Conservation (phyloP, 805 yeast species). For the Ogataea trehaloabstinens region DNA sequence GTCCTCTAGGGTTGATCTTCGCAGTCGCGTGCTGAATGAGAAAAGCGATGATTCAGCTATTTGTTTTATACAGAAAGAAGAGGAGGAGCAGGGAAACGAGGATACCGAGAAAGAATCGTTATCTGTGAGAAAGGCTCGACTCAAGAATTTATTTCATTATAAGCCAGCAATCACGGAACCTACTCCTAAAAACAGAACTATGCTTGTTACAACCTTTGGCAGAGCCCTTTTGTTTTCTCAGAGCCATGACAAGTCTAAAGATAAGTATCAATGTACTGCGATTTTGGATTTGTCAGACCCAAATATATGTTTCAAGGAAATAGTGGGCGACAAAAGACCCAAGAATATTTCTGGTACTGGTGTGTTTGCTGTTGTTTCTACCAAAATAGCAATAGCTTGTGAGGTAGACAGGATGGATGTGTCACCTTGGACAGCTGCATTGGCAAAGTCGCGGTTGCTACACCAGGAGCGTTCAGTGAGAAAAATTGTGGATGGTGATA, state of each 20-base stretch:
- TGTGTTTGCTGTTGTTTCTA: constrained; percentile 56
- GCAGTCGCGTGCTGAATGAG: constrained; percentile 14
- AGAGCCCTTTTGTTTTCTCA: constrained; percentile 55
- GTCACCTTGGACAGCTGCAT: constrained; percentile 54
- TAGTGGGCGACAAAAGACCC: constrained; percentile 39
- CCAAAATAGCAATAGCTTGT: constrained; percentile 52
- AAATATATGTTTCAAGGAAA: constrained; percentile 57
- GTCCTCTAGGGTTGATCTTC: constrained; percentile 20
- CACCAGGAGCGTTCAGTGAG: constrained; percentile 44
- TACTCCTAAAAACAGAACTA: constrained; percentile 43
- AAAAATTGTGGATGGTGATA: constrained; percentile 16
- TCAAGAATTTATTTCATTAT: constrained; percentile 30
- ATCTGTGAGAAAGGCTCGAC: constrained; percentile 20
- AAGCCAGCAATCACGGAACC: constrained; percentile 17
- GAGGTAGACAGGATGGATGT: constrained; percentile 53
- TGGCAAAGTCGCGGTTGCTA: constrained; percentile 47
- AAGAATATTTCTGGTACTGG: constrained; percentile 40
- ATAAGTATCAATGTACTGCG: constrained; percentile 45
- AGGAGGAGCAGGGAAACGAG: constrained; percentile 16
- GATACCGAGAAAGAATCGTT: constrained; percentile 10
- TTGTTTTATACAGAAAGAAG: constrained; percentile 21
- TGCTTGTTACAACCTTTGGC: constrained; percentile 62
- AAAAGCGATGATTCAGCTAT: constrained; percentile 28
- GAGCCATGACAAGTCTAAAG: constrained; percentile 34
- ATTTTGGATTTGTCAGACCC: constrained; percentile 56